Evolutionary conservation across 2,329 filamentous ascomycete genomes (phyloP).

Genomic region (Metarhizium robertsii): DNA sequence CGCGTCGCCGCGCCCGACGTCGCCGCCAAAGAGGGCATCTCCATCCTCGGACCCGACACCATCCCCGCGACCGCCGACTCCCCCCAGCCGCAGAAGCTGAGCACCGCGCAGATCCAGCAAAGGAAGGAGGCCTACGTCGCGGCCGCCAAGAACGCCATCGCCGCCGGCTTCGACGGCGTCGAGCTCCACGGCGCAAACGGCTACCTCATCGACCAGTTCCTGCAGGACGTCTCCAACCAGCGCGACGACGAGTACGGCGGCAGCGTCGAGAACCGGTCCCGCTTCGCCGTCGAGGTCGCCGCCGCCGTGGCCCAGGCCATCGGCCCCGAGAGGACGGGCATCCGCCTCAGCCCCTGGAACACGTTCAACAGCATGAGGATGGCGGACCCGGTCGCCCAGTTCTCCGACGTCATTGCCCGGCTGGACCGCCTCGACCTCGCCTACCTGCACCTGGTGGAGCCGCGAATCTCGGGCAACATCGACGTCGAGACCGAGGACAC

Average conservation of each 20-base stretch:
- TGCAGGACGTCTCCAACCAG: constrained; percentile 39
- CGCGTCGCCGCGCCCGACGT: constrained; percentile 33
- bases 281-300: constrained; percentile 42
- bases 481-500: background rate
- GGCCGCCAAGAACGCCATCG: constrained; percentile 44
- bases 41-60: constrained; percentile 13
- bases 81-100: too few relatives aligned
- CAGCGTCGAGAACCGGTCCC: constrained; percentile 39
- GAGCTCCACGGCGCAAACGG: constrained; percentile 52
- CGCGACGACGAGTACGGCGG: constrained; percentile 45
- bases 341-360: constrained; percentile 52
- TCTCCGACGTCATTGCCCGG: constrained; percentile 18
- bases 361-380: constrained; percentile 56
- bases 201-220: constrained; percentile 54
- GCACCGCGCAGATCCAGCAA: constrained; percentile 35
- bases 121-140: constrained; percentile 37
- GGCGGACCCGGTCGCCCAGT: constrained; percentile 53
- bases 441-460: background rate
- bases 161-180: constrained; percentile 61
- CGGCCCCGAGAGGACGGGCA: constrained; percentile 42
- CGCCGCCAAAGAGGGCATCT: constrained; percentile 14
- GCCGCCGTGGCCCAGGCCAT: constrained; percentile 27
- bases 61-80: too few relatives aligned
- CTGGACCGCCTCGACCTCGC: background rate
- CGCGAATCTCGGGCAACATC: background rate